A percentile compares a stretch with the other conserved stretches of the same genome.
Conservation (phyloP, 805 yeast species). For the Saturnispora sanitii region DNA sequence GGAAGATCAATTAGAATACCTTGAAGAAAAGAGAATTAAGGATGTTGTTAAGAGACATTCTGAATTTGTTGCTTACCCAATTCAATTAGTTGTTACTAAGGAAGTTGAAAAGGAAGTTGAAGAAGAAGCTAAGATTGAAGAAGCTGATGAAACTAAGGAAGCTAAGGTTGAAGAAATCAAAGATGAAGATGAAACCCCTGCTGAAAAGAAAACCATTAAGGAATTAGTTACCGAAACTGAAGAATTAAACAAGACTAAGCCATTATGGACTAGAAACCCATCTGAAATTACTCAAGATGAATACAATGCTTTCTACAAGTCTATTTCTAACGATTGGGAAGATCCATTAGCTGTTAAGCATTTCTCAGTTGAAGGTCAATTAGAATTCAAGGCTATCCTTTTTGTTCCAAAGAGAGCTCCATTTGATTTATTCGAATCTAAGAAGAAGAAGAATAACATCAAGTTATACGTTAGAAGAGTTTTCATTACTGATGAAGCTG, state of each 20-base stretch:
- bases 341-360: slow-evolving; percentile 99
- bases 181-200: slow-evolving; percentile 46
- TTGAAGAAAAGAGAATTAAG: slow-evolving; percentile 98
- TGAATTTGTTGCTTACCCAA: slow-evolving; percentile 98
- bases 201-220: slow-evolving; percentile 80
- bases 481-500: slow-evolving; percentile 99
- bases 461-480: slow-evolving; percentile 98
- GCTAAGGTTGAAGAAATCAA: slow-evolving; percentile 41
- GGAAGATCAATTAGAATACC: slow-evolving; percentile 97
- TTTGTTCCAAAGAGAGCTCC: slow-evolving; percentile 99
- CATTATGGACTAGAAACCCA: slow-evolving; percentile 99
- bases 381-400: slow-evolving; percentile 96
- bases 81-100: slow-evolving; percentile 95
- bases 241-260: slow-evolving; percentile 98
- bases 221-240: slow-evolving; percentile 93
- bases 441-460: slow-evolving; percentile 99
- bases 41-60: slow-evolving; percentile 99
- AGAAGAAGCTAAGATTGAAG: slow-evolving; percentile 45
- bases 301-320: slow-evolving; percentile 98
- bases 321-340: slow-evolving; percentile 99
- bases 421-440: slow-evolving; percentile 93
- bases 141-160: slow-evolving; percentile 45
- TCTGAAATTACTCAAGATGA: slow-evolving; percentile 95
- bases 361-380: slow-evolving; percentile 99
- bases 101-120: slow-evolving; percentile 97